Evolutionary conservation across 345 rosid genomes (phyloP), one percentile per base, ranked within the genome.

Genomic region (Odontarrhena argentea): DNA sequence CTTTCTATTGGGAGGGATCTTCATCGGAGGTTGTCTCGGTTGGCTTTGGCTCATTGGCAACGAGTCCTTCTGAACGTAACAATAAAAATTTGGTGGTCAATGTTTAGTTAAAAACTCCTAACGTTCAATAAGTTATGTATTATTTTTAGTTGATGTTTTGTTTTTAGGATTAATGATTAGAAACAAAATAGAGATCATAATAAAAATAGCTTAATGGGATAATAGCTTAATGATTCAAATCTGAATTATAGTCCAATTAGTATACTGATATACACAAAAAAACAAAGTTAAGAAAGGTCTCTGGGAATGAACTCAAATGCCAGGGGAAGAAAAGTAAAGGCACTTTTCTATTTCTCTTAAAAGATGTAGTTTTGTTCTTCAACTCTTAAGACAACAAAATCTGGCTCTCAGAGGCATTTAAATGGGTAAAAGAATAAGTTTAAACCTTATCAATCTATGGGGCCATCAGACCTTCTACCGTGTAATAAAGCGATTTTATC

Each of bases 401-500:
- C n/a, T 49, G 49, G 34, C 67, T 59, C 47, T 37, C 67, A 73
- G 54, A 60, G 78, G 40, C 81, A 78, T 41, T 43, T 13, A 71
- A 84, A 77, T 67, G 78, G 55, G 67, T 78, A 74, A 66, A 42
- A 51, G 47, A 60, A 69, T 56, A 60, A 63, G 65, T 38, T 11
- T 46, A 67, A 68, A 60, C 77, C 69, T 65, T 67, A 76, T 8
- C 14, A 51, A 53, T 48, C 74, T 73, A 94, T 0, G 96, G 97
- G 51, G 97, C 97, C 99, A 94, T 94, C 60, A 94, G 77, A 65
- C 99, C 97, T 11, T 88, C 96, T n/a, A 94, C 81, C 6, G 99
- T 94, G 84, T 91, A 86, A 14, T 96, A 86, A 70, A 91, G 96
- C 52, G 96, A 82, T 63, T 89, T 87, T 4, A 89, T 87, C 99